Evolutionary conservation across 805 yeast species (phyloP).

Genomic region (Wickerhamomyces subpelliculosus): DNA sequence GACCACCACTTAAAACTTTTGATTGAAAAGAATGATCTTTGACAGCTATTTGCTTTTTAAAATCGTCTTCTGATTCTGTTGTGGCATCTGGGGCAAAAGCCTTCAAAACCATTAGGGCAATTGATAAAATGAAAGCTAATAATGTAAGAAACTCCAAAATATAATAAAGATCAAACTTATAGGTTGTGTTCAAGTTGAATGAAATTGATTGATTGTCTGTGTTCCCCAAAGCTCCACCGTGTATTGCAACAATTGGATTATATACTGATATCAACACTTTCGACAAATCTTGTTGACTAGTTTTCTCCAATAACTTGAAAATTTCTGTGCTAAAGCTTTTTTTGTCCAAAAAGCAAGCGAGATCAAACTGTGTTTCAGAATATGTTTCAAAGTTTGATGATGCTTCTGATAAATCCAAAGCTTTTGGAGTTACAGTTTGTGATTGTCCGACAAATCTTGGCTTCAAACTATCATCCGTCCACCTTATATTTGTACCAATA

Average conservation of each 20-base stretch:
- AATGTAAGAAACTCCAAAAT: conserved; percentile 50
- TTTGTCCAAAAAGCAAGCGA: too few relatives aligned
- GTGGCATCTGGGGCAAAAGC: conserved; percentile 23
- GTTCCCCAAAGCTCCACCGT: conserved; percentile 1
- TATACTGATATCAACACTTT: conserved; percentile 16
- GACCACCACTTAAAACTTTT: conserved; percentile 44
- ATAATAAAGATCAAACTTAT: conserved; percentile 42
- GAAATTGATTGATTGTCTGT: background rate
- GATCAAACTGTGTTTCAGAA: too few relatives aligned
- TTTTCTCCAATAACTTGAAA: conserved; percentile 3
- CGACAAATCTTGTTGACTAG: conserved; percentile 3
- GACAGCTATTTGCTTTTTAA: conserved; percentile 7
- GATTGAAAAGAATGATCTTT: conserved; percentile 21
- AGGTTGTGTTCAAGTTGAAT: conserved; percentile 23
- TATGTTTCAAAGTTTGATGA: too few relatives aligned
- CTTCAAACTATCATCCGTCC: conserved; percentile 23
- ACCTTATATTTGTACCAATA: conserved; percentile 25
- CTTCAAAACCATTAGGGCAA: conserved; percentile 39
- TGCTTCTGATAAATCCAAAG: background rate
- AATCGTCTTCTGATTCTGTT: conserved; percentile 13
- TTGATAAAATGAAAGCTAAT: conserved; percentile 43
- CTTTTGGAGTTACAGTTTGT: background rate
- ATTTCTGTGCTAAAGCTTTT: conserved; percentile 16
- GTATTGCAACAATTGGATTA: conserved; percentile 21
- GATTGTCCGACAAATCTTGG: background rate